phyloP scores from a whole-genome alignment of 805 yeast genomes.

The Candida xyloterini region DNA sequence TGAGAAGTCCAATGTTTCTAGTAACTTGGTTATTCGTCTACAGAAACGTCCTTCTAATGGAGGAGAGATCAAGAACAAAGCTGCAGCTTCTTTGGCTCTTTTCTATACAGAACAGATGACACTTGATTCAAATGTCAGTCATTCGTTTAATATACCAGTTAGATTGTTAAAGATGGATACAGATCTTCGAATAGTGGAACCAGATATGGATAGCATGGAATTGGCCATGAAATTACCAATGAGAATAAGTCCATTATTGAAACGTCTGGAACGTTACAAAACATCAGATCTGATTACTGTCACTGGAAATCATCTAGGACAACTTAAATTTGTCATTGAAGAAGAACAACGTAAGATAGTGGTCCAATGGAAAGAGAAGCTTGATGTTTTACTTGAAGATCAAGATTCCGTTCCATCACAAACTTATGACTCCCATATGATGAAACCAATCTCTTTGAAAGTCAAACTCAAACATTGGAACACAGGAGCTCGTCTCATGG shows the following conservation, averaged over 20 bases:
- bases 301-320: constrained; percentile 47
- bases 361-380: constrained; percentile 55
- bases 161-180: constrained; percentile 54
- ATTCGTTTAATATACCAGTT: constrained; percentile 71
- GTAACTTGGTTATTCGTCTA: constrained; percentile 47
- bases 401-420: constrained; percentile 10
- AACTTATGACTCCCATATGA: constrained; percentile 10
- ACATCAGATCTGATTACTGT: constrained; percentile 49
- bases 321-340: constrained; percentile 48
- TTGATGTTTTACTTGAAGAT: constrained; percentile 40
- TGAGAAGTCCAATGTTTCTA: constrained; percentile 49
- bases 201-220: constrained; percentile 54
- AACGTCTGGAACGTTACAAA: constrained; percentile 64
- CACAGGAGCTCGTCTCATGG: constrained; percentile 57
- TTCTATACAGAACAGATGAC: constrained; percentile 47
- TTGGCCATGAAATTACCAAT: constrained; percentile 50
- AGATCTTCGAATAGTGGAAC: constrained; percentile 57
- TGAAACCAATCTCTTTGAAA: constrained; percentile 42
- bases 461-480: constrained; percentile 67
- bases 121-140: constrained; percentile 48
- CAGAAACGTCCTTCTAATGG: constrained; percentile 38
- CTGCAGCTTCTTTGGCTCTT: constrained; percentile 50
- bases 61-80: constrained; percentile 24
- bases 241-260: constrained; percentile 52
- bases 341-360: constrained; percentile 56